Evolutionary conservation across 2,329 filamentous ascomycete species (phyloP).

Genomic region (Xylariaceae sp.): DNA sequence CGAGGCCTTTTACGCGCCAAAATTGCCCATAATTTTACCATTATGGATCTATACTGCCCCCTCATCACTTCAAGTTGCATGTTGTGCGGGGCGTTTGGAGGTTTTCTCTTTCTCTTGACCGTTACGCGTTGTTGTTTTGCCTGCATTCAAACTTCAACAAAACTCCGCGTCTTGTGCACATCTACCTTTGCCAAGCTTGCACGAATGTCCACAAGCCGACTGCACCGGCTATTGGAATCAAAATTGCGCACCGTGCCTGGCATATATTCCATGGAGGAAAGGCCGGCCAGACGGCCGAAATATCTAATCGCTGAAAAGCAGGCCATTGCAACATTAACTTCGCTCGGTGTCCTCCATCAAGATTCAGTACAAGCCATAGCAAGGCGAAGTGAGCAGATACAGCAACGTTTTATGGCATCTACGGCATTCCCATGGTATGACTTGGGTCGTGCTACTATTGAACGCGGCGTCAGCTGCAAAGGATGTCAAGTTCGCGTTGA

Average conservation of each 20-base stretch:
- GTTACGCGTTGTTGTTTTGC: too few species aligned
- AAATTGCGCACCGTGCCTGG: too few species aligned
- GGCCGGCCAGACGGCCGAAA: constrained; percentile 10
- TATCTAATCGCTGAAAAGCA: constrained; percentile 16
- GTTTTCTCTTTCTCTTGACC: too few species aligned
- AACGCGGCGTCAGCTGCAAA: constrained; percentile 27
- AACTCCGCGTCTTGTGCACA: too few species aligned
- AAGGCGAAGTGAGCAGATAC: constrained; percentile 8
- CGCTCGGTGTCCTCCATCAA: too few species aligned
- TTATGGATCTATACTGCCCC: constrained; percentile 21
- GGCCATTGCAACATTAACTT: too few species aligned
- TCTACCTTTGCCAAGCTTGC: too few species aligned
- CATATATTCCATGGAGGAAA: constrained; percentile 10
- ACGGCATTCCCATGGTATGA: constrained; percentile 26
- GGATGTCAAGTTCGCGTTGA: constrained; percentile 18
- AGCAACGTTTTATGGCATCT: constrained; percentile 21
- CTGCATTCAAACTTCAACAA: too few species aligned
- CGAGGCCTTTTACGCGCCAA: constrained; percentile 22
- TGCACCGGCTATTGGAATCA: too few species aligned
- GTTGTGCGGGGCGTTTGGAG: constrained; percentile 22
- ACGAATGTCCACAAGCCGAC: too few species aligned
- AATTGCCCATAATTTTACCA: constrained; percentile 23
- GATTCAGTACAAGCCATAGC: constrained; percentile 4
- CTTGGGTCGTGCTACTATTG: constrained; percentile 20
- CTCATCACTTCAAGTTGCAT: constrained; percentile 24